Conservation (phyloP, 2,329 filamentous ascomycete genomes). For the Lasiodiplodia sp. region DNA sequence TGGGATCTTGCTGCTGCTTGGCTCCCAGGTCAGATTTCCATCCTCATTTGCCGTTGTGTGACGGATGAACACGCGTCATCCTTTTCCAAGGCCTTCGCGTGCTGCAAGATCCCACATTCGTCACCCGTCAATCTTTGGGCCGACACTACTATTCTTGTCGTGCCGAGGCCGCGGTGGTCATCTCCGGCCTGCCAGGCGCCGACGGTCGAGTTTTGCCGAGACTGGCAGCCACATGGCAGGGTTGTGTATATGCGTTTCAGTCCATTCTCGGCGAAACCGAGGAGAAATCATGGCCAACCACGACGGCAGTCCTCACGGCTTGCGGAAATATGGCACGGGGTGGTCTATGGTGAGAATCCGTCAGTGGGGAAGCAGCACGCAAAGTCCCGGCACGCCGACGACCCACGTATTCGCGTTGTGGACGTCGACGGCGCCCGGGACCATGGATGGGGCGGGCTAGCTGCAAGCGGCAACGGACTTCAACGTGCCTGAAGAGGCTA, state of each 20-base stretch:
- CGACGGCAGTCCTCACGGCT: not conserved
- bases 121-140: slow-evolving; percentile 2
- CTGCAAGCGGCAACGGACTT: slow-evolving; percentile 5
- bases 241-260: slow-evolving; percentile 4
- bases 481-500: slow-evolving; percentile 23
- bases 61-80: slow-evolving; percentile 20
- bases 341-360: not conserved
- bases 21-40: slow-evolving; percentile 13
- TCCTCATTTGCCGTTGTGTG: slow-evolving; percentile 17
- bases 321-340: not conserved
- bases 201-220: slow-evolving; percentile 7
- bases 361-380: slow-evolving; percentile 20
- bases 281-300: not conserved
- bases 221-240: not conserved
- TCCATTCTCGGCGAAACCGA: slow-evolving; percentile 13
- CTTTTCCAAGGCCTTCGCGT: slow-evolving; percentile 6
- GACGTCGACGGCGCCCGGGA: not conserved
- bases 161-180: slow-evolving; percentile 9
- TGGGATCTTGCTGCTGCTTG: slow-evolving; percentile 10
- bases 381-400: slow-evolving; percentile 7
- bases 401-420: slow-evolving; percentile 2
- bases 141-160: slow-evolving; percentile 8
- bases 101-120: slow-evolving; percentile 5
- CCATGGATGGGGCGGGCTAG: slow-evolving; percentile 2
- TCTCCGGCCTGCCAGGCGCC: slow-evolving; percentile 5